Evolutionary conservation across 2,329 filamentous ascomycete species (phyloP).

Genomic region (Elsinoe batatas): DNA sequence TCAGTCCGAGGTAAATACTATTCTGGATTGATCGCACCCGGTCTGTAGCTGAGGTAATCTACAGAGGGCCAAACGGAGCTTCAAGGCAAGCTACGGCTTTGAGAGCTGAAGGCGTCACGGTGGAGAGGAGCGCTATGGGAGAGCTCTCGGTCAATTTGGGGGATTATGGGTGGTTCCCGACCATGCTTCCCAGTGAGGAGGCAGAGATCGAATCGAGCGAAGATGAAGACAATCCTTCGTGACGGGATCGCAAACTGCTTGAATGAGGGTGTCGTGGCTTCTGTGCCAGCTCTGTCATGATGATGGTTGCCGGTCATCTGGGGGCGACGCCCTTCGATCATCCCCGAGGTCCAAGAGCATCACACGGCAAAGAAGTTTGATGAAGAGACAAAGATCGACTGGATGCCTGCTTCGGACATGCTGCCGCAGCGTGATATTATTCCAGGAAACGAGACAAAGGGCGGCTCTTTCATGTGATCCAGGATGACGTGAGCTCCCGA

Average conservation of each 20-base stretch:
- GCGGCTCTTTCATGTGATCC: not conserved
- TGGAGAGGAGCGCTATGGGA: conserved; percentile 36
- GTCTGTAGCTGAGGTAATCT: conserved; percentile 4
- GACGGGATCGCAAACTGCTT: not conserved
- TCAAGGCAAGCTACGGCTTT: conserved; percentile 38
- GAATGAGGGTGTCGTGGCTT: not conserved
- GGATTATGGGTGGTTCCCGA: conserved; percentile 41
- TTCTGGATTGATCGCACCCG: not conserved
- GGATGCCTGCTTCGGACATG: not conserved
- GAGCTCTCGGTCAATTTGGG: conserved; percentile 38
- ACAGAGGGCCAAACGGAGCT: conserved; percentile 34
- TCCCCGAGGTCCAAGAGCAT: not conserved
- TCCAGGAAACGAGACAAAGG: not conserved
- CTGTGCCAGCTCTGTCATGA: conserved; percentile 3
- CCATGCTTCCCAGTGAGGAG: conserved; percentile 25
- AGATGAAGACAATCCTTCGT: conserved; percentile 11
- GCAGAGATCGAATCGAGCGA: conserved; percentile 18
- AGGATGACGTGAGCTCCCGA: not conserved
- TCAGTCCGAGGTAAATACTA: conserved; percentile 63
- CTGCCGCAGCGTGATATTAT: not conserved
- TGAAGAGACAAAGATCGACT: not conserved
- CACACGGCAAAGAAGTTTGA: not conserved
- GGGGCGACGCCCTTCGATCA: not conserved
- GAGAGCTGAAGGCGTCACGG: conserved; percentile 38
- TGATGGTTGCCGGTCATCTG: conserved; percentile 6